Percentiles rank a stretch among this genome's conserved stretches.
These are phyloP conservation scores for Leccinum fallax DNA, from an alignment of 1,284 basidiomycete species.

Conservation along the genomic window DNA sequence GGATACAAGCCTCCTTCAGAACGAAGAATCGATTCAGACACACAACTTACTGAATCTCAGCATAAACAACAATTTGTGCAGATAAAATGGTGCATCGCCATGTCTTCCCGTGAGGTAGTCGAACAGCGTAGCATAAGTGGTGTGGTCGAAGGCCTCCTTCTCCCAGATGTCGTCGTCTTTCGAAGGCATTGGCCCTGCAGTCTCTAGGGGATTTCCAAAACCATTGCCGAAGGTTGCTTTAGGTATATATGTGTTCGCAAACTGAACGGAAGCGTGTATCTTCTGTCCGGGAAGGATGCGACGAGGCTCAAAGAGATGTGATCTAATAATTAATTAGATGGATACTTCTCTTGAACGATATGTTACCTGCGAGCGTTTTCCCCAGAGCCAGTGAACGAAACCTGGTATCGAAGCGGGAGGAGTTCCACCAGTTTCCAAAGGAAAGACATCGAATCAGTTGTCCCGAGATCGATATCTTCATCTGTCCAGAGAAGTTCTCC, in stretches of 20 bases:
- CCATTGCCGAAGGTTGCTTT: slow-evolving; percentile 16
- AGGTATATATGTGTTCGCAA: slow-evolving; percentile 12
- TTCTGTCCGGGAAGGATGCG: slow-evolving; percentile 24
- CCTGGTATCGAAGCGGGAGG: slow-evolving; percentile 24
- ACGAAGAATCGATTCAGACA: neutral
- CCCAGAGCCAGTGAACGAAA: slow-evolving; percentile 14
- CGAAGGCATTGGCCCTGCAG: slow-evolving; percentile 12
- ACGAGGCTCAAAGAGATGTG: slow-evolving; percentile 14
- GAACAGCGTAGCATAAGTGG: slow-evolving; percentile 11
- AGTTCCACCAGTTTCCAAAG: slow-evolving; percentile 24
- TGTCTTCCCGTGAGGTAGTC: slow-evolving; percentile 16
- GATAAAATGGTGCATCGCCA: slow-evolving; percentile 10
- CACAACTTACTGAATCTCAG: slow-evolving; percentile 13
- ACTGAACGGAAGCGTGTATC: slow-evolving; percentile 22
- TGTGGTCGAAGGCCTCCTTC: slow-evolving; percentile 13
- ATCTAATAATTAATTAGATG: slow-evolving; percentile 1
- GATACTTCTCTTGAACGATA: neutral
- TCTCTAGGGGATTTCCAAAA: slow-evolving; percentile 15
- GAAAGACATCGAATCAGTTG: slow-evolving; percentile 21
- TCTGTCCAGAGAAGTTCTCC: slow-evolving; percentile 17
- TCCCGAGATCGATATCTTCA: slow-evolving; percentile 16
- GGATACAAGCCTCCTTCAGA: neutral
- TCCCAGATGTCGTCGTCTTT: slow-evolving; percentile 16
- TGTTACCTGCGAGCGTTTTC: slow-evolving; percentile 9
- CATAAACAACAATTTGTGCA: slow-evolving; percentile 17